These are phyloP conservation scores for Huntiella bhutanensis DNA, from an alignment of 2,329 filamentous ascomycete genomes.

Conservation along the genomic window DNA sequence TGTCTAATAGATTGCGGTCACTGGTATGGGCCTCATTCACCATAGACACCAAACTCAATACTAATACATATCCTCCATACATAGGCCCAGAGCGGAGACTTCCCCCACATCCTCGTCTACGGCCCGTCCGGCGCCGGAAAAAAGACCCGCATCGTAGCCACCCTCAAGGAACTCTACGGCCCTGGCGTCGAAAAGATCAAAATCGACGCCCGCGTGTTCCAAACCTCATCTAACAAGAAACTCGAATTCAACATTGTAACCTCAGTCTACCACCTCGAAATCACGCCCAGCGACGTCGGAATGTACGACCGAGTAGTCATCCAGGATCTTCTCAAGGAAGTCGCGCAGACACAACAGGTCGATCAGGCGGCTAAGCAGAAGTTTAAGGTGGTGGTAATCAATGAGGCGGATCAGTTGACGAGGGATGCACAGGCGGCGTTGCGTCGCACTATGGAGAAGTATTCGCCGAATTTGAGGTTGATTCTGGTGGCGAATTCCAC, in stretches of 20 bases:
- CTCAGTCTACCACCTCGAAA: constrained; percentile 94
- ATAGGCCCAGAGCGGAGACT: constrained; percentile 90
- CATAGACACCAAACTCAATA: neutral
- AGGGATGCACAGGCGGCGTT: constrained; percentile 90
- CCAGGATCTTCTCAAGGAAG: constrained; percentile 90
- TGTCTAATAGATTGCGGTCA: constrained; percentile 71
- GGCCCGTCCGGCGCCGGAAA: constrained; percentile 93
- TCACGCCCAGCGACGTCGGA: constrained; percentile 90
- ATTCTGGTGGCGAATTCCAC: constrained; percentile 92
- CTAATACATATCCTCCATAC: neutral
- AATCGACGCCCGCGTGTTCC: constrained; percentile 92
- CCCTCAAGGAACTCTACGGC: constrained; percentile 84
- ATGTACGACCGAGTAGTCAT: constrained; percentile 92
- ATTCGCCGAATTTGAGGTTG: constrained; percentile 80
- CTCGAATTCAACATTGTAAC: constrained; percentile 98
- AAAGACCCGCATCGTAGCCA: constrained; percentile 91
- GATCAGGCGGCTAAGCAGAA: constrained; percentile 74
- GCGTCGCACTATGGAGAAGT: constrained; percentile 96
- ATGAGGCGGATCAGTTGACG: constrained; percentile 88
- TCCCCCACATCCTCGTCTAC: constrained; percentile 92
- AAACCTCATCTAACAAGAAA: constrained; percentile 88
- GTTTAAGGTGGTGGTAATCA: constrained; percentile 98
- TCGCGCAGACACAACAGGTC: constrained; percentile 98
- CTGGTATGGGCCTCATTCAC: constrained; percentile 37
- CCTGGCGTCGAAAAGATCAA: constrained; percentile 99